A percentile compares a stretch with the other conserved stretches of the same genome.
Conservation (phyloP, 1,139 yeast genomes). For the Hanseniaspora uvarum region DNA sequence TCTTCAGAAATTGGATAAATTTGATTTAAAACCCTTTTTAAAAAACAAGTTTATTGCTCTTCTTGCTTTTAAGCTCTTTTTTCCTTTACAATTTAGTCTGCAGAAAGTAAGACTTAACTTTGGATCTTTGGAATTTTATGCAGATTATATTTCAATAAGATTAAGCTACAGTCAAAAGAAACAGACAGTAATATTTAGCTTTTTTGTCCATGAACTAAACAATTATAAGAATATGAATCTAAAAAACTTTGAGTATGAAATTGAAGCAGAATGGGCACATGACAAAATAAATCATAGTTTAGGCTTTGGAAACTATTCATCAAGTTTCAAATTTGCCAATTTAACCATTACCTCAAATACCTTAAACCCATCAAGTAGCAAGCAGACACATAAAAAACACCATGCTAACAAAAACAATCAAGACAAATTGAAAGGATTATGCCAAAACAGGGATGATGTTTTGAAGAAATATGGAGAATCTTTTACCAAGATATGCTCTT, state of each 20-base stretch:
- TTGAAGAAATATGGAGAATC: conserved; percentile 17
- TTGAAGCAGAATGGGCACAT: conserved; percentile 6
- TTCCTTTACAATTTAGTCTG: conserved; percentile 15
- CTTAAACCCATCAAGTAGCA: neutral
- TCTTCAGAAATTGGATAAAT: neutral
- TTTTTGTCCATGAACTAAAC: conserved; percentile 21
- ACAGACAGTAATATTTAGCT: conserved; percentile 7
- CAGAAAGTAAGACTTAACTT: conserved; percentile 13
- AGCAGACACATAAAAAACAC: neutral
- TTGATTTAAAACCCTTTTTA: neutral
- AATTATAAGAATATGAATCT: conserved; percentile 4
- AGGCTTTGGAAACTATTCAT: conserved; percentile 21
- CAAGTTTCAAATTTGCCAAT: conserved; percentile 21
- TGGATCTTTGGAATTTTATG: conserved; percentile 9
- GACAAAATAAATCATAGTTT: neutral
- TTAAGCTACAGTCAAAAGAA: neutral
- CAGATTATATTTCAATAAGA: conserved; percentile 16
- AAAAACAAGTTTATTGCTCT: neutral
- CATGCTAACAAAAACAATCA: neutral
- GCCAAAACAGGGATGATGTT: neutral
- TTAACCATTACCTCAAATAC: conserved; percentile 17
- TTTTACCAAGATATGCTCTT: conserved; percentile 18
- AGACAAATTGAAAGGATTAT: neutral
- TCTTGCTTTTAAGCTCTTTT: neutral
- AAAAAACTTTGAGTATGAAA: conserved; percentile 12